phyloP scores from a whole-genome alignment of 768 basidiomycete genomes.

The Phaffia australis region DNA sequence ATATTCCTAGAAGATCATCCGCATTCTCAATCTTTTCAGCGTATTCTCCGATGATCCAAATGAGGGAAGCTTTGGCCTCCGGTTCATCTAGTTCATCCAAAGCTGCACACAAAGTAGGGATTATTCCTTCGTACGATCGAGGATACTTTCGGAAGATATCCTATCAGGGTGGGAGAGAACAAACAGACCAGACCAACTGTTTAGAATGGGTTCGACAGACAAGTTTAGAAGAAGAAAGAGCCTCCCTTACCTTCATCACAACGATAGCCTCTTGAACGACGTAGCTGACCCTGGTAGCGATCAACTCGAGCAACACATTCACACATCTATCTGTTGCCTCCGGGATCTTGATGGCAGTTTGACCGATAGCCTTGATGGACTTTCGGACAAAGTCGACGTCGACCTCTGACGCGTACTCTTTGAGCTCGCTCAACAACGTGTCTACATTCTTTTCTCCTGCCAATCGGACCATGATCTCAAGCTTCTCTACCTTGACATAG shows the following conservation, averaged over 20 bases:
- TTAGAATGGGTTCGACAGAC: background rate
- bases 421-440: constrained; percentile 85
- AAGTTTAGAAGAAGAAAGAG: background rate
- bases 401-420: constrained; percentile 98
- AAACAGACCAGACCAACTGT: background rate
- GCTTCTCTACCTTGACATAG: constrained; percentile 93
- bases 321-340: constrained; percentile 83
- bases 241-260: constrained; percentile 57
- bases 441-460: constrained; percentile 86
- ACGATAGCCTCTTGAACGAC: constrained; percentile 96
- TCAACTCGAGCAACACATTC: constrained; percentile 66
- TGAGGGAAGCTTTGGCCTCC: constrained; percentile 91
- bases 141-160: constrained; percentile 97
- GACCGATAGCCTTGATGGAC: constrained; percentile 91
- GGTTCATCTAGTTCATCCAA: constrained; percentile 87
- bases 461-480: constrained; percentile 97
- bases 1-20: constrained; percentile 76
- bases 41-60: constrained; percentile 97
- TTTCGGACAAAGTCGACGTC: constrained; percentile 97
- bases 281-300: constrained; percentile 87
- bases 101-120: constrained; percentile 83
- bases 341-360: constrained; percentile 94
- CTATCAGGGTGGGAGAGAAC: constrained; percentile 5
- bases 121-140: constrained; percentile 90
- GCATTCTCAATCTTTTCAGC: constrained; percentile 93